Base-by-base conservation (phyloP, 306 rosid genomes). In the Argentina anserina region DNA sequence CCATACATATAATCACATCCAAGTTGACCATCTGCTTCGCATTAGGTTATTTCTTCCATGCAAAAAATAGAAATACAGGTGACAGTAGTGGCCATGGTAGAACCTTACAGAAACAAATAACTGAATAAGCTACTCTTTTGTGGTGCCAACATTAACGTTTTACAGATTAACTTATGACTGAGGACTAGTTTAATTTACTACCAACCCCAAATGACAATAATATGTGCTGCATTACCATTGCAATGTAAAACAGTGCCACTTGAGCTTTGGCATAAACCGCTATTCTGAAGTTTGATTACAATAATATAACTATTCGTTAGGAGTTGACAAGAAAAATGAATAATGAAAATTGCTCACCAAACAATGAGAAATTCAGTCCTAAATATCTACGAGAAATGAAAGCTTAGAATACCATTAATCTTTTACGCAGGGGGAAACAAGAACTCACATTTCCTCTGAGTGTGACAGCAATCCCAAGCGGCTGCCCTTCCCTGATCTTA, bases 401-500 rank as follows among this genome's bases (percentile, higher is more conserved):
- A 31, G 52, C 41, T 36, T 37, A 67, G 60, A 45, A 25, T n/a
- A 52, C 31, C 9, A 49, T 20, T 61, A 68, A 59, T 69, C 42
- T 25, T 31, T 25, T 55, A 40, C 65, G 43, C 36, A 1, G 53
- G 49, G 81, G 52, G 65, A 62, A 61, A n/a, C n/a, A 18, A 33
- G 72, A 6, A 37, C 97, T 88, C 81, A 94, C 99, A 45, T 78
- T 91, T 89, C 97, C 96, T 80, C 97, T 75, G 47, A 94, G 93
- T 11, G 97, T 94, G 67, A 88, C 92, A 63, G 97, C 99, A 85
- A 94, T 91, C 65, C 99, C 99, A 73, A 94, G 96, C 0, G 99
- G 95, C 71, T 91, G 99, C 41, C 96, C 97, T 85, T 94, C 99
- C 89, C 99, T 86, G 81, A 94, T 89, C 88, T 94, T 94, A 84